Percentiles rank a stretch among this genome's conserved stretches.
phyloP scores from a whole-genome alignment of 148 eudicot genomes.

The Rhododendron mucronatum region DNA sequence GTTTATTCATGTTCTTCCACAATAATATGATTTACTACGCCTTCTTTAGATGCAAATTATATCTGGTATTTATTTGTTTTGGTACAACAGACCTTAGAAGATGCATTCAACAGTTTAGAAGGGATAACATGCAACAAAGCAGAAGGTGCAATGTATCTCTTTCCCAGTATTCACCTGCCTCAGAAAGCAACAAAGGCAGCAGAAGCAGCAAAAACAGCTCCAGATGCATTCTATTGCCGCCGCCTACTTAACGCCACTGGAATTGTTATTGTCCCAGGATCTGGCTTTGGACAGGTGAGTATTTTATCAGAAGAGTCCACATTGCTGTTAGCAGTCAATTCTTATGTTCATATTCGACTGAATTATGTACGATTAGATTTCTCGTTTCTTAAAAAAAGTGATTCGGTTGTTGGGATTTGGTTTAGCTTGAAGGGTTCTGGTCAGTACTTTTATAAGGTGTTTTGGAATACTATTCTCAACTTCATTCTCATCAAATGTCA shows the following conservation, averaged over 20 bases:
- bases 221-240: slow-evolving; percentile 79
- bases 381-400: not conserved
- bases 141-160: slow-evolving; percentile 97
- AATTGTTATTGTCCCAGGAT: slow-evolving; percentile 83
- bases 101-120: slow-evolving; percentile 75
- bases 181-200: slow-evolving; percentile 82
- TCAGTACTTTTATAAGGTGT: not conserved
- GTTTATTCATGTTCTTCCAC: not conserved
- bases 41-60: not conserved
- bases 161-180: slow-evolving; percentile 67
- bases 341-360: not conserved
- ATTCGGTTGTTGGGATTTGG: not conserved
- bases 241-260: slow-evolving; percentile 75
- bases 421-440: not conserved
- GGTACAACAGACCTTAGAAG: slow-evolving; percentile 61
- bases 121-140: slow-evolving; percentile 89
- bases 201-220: slow-evolving; percentile 54
- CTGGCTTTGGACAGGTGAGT: slow-evolving; percentile 91
- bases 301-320: not conserved
- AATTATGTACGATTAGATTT: not conserved
- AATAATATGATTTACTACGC: not conserved
- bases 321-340: not conserved
- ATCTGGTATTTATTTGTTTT: not conserved
- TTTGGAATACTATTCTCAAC: not conserved
- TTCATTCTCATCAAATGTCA: not conserved